These are phyloP conservation scores for Colletotrichum cordylinicola DNA, from an alignment of 2,329 filamentous ascomycete genomes.

Conservation along the genomic window DNA sequence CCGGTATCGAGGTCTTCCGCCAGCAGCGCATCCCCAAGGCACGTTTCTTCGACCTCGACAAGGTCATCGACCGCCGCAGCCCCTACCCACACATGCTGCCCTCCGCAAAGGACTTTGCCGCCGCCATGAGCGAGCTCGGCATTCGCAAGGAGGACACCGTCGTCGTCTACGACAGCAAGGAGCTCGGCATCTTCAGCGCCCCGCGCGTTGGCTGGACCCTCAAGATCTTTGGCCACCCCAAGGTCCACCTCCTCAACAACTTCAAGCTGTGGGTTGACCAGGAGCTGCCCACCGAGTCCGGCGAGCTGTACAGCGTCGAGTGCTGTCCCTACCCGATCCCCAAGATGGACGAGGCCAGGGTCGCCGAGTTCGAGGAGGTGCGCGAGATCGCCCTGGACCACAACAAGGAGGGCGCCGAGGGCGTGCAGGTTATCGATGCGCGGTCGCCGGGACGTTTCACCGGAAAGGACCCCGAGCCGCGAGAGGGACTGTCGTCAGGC, in stretches of 20 bases:
- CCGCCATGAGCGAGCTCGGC: slow-evolving; percentile 87
- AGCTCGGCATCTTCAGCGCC: slow-evolving; percentile 92
- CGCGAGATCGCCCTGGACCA: slow-evolving; percentile 76
- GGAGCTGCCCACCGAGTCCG: slow-evolving; percentile 82
- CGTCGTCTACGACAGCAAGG: slow-evolving; percentile 92
- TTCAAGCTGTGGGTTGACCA: slow-evolving; percentile 93
- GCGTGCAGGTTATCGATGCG: slow-evolving; percentile 89
- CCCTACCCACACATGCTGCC: slow-evolving; percentile 98
- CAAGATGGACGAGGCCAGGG: slow-evolving; percentile 64
- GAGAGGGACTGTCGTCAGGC: slow-evolving; percentile 84
- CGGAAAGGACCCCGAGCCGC: slow-evolving; percentile 84
- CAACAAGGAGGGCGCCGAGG: slow-evolving; percentile 83
- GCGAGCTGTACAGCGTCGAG: slow-evolving; percentile 71
- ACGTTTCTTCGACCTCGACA: slow-evolving; percentile 96
- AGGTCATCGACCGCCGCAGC: slow-evolving; percentile 83
- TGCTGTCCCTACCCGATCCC: slow-evolving; percentile 70
- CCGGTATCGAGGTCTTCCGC: slow-evolving; percentile 81
- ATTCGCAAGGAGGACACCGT: slow-evolving; percentile 87
- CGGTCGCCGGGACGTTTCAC: slow-evolving; percentile 80
- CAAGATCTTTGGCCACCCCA: slow-evolving; percentile 84
- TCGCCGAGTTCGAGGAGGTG: slow-evolving; percentile 84
- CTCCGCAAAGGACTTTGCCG: slow-evolving; percentile 77
- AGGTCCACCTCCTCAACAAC: slow-evolving; percentile 93
- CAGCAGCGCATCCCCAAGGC: slow-evolving; percentile 86
- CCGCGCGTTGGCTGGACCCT: slow-evolving; percentile 95